Evolutionary conservation across 208 protist species (phyloP).

Genomic region (Wallacemonas sp.): DNA sequence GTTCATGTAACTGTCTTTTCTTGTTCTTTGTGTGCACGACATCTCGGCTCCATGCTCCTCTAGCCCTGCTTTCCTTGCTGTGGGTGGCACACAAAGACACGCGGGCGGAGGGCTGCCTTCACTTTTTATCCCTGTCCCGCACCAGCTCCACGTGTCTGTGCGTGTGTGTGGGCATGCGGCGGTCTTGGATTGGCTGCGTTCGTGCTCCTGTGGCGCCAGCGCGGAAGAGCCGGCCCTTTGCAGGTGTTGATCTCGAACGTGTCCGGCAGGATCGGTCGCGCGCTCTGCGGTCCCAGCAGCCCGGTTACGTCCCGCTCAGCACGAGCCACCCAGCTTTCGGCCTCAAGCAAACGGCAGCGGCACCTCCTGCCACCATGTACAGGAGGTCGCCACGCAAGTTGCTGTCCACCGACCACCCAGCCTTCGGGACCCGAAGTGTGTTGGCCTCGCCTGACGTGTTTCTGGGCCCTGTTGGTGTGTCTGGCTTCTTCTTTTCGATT

Average conservation of each 20-base stretch:
- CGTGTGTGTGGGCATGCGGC: no score
- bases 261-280: slow-evolving; percentile 16
- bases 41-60: no score
- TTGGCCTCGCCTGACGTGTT: slow-evolving; percentile 57
- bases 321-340: slow-evolving; percentile 75
- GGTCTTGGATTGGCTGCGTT: no score
- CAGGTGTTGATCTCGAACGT: slow-evolving; percentile 28
- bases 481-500: slow-evolving; percentile 77
- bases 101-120: no score
- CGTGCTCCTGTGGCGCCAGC: neutral
- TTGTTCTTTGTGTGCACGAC: no score
- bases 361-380: slow-evolving; percentile 8
- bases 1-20: no score
- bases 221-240: slow-evolving; percentile 3
- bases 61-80: no score
- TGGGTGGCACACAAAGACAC: no score
- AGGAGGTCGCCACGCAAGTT: slow-evolving; percentile 8
- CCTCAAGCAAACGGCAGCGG: slow-evolving; percentile 49
- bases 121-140: no score
- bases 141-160: no score
- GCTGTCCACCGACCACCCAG: slow-evolving; percentile 72
- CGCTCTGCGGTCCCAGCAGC: slow-evolving; percentile 22
- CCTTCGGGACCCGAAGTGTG: slow-evolving; percentile 53
- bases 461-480: slow-evolving; percentile 63
- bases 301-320: slow-evolving; percentile 40